These are phyloP conservation scores for Hypomyces rosellus DNA, from an alignment of 2,329 filamentous ascomycete genomes.

Conservation along the genomic window DNA sequence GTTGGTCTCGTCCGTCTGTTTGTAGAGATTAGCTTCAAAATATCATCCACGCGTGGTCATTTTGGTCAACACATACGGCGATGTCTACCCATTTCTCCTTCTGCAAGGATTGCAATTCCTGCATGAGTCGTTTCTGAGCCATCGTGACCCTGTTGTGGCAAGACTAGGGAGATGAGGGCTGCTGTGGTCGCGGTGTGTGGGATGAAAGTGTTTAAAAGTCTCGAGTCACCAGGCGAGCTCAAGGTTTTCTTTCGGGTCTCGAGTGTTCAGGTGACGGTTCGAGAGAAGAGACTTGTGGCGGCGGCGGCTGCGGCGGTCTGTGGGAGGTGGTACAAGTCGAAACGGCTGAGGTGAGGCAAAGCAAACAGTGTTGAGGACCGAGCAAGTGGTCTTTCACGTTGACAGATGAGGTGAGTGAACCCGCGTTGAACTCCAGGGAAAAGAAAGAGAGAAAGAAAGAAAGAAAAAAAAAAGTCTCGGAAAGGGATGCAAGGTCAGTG, in stretches of 20 bases:
- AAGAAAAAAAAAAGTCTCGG: too few species aligned
- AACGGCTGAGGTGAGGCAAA: background rate
- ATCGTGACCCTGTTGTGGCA: slow-evolving; percentile 23
- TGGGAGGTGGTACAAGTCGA: background rate
- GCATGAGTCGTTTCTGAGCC: slow-evolving; percentile 74
- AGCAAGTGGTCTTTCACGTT: too few species aligned
- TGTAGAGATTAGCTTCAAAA: slow-evolving; percentile 5
- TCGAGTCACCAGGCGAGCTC: too few species aligned
- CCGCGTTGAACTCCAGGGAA: too few species aligned
- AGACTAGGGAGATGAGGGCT: background rate
- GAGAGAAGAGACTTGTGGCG: too few species aligned
- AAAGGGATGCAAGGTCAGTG: too few species aligned
- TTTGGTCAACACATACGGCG: slow-evolving; percentile 50
- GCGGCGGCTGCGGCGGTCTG: background rate
- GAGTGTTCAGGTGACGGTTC: slow-evolving; percentile 3
- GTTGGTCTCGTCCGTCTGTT: slow-evolving; percentile 69
- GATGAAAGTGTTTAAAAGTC: background rate
- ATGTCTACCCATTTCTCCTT: slow-evolving; percentile 95
- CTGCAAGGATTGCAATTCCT: slow-evolving; percentile 72
- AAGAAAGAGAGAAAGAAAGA: too few species aligned
- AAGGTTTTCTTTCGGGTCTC: too few species aligned
- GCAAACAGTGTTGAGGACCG: too few species aligned
- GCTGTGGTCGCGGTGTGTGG: background rate
- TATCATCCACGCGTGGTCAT: too few species aligned
- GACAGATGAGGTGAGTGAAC: too few species aligned